Evolutionary conservation across 805 yeast genomes (phyloP).

Genomic region (Saccharomyces paradoxus): DNA sequence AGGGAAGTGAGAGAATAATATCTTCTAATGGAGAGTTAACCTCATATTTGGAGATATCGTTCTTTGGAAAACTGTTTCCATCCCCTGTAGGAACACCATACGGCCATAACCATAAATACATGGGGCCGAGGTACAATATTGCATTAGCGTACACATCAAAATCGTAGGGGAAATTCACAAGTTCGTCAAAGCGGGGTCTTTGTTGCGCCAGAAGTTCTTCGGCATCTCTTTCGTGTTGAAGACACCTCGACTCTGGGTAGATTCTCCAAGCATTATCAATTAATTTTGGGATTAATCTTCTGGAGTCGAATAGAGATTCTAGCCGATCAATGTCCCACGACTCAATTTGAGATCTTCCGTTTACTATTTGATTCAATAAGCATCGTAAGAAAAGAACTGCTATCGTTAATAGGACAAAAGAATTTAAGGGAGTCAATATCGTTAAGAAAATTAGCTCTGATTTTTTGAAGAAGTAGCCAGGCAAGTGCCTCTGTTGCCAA

Average conservation of each 20-base stretch:
- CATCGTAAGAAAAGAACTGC: conserved; percentile 55
- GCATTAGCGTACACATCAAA: conserved; percentile 52
- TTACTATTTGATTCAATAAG: conserved; percentile 40
- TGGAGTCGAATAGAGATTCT: conserved; percentile 52
- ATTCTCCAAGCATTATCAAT: conserved; percentile 40
- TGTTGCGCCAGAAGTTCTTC: conserved; percentile 6
- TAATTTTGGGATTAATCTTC: conserved; percentile 39
- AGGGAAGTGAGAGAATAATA: conserved; percentile 62
- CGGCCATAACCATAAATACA: conserved; percentile 62
- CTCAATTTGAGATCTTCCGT: conserved; percentile 85
- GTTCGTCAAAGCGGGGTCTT: conserved; percentile 47
- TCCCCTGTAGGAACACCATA: conserved; percentile 54
- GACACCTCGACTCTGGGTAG: conserved; percentile 18
- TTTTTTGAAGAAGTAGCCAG: conserved; percentile 47
- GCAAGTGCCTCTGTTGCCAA: conserved; percentile 44
- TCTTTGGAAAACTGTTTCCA: conserved; percentile 52
- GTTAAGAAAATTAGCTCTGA: conserved; percentile 49
- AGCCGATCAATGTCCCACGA: conserved; percentile 85
- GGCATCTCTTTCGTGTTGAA: conserved; percentile 10
- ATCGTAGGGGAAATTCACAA: conserved; percentile 77
- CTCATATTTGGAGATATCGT: conserved; percentile 40
- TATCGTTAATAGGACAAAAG: conserved; percentile 56
- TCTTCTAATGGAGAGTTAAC: conserved; percentile 28
- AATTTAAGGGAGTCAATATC: conserved; percentile 44
- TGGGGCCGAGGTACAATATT: conserved; percentile 46